Percentiles rank a stretch among this genome's conserved stretches.
Evolutionary conservation across 2,329 filamentous ascomycete species (phyloP).

Genomic region (Gliomastix tumulicola): DNA sequence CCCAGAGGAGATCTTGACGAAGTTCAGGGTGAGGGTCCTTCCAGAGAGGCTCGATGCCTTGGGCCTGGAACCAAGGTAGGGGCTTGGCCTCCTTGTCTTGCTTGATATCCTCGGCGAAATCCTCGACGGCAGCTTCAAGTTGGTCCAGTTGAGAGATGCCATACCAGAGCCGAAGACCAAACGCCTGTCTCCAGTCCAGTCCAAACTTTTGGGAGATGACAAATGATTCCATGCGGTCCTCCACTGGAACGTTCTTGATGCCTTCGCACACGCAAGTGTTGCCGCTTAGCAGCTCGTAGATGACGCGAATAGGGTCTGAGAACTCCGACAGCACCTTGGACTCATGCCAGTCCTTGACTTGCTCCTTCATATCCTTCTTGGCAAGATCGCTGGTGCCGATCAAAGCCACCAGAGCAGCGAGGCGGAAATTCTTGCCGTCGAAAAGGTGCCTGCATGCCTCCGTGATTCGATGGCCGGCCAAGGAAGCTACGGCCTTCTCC

Average conservation of each 20-base stretch:
- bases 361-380: slow-evolving; percentile 68
- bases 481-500: slow-evolving; percentile 74
- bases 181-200: slow-evolving; percentile 88
- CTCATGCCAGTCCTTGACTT: slow-evolving; percentile 78
- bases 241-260: slow-evolving; percentile 61
- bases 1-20: slow-evolving; percentile 78
- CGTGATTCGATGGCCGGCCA: slow-evolving; percentile 71
- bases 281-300: slow-evolving; percentile 85
- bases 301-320: slow-evolving; percentile 70
- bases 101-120: slow-evolving; percentile 67
- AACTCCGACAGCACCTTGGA: slow-evolving; percentile 84
- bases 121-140: slow-evolving; percentile 64
- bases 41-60: slow-evolving; percentile 52
- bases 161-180: slow-evolving; percentile 89
- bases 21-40: slow-evolving; percentile 48
- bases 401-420: slow-evolving; percentile 79
- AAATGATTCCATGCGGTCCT: slow-evolving; percentile 77
- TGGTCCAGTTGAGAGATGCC: slow-evolving; percentile 61
- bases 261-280: slow-evolving; percentile 82
- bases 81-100: slow-evolving; percentile 67
- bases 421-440: slow-evolving; percentile 68
- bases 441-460: slow-evolving; percentile 79
- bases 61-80: slow-evolving; percentile 61
- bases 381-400: slow-evolving; percentile 67
- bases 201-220: slow-evolving; percentile 76